Percentiles rank a stretch among this genome's conserved stretches.
Conservation (phyloP, 306 rosid genomes). For the Carpinus fangiana region DNA sequence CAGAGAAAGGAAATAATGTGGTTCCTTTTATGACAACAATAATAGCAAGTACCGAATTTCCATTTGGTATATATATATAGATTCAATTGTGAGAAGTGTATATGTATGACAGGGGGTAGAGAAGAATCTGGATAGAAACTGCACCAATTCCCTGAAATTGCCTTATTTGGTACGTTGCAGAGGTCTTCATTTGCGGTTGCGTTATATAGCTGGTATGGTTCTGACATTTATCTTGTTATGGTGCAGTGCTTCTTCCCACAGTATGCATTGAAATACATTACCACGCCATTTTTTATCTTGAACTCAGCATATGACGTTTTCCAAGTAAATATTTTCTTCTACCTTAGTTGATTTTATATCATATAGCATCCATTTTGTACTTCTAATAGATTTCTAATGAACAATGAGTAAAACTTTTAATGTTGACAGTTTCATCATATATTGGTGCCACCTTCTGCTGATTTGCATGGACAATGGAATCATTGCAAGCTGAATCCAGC, state of each 20-base stretch:
- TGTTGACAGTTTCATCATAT: conserved; percentile 65
- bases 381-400: background rate
- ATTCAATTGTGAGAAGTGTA: conserved; percentile 24
- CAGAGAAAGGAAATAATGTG: background rate
- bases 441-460: conserved; percentile 85
- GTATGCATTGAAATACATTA: conserved; percentile 52
- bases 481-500: conserved; percentile 71
- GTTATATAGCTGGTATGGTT: background rate
- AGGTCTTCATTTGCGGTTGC: background rate
- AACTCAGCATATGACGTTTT: conserved; percentile 74
- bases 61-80: conserved; percentile 1
- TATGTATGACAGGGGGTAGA: conserved; percentile 56
- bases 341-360: conserved; percentile 6
- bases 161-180: conserved; percentile 62
- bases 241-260: conserved; percentile 84
- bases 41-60: background rate
- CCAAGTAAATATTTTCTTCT: conserved; percentile 46
- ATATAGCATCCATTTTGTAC: conserved; percentile 5
- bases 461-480: conserved; percentile 68
- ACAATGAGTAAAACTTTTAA: conserved; percentile 20
- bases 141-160: conserved; percentile 44
- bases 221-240: conserved; percentile 25
- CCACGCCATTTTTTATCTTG: conserved; percentile 68
- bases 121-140: conserved; percentile 56
- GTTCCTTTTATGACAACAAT: background rate